Evolutionary conservation across 768 basidiomycete species (phyloP).

Genomic region (Mycena latifolia): DNA sequence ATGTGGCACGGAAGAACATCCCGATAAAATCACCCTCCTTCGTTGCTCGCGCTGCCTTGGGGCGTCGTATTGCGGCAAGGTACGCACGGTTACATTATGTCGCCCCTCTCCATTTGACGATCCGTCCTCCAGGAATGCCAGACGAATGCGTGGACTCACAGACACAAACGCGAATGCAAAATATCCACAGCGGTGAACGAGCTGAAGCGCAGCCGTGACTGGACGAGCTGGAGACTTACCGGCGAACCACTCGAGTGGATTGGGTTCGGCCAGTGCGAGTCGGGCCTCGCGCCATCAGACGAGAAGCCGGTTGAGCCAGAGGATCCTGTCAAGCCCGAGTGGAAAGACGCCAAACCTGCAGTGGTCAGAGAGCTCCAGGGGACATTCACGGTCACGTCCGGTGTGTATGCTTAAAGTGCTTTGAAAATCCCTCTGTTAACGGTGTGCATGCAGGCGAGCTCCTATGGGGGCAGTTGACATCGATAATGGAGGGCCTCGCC

Average conservation of each 20-base stretch:
- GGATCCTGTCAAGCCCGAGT: conserved; percentile 16
- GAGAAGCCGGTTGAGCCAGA: background rate
- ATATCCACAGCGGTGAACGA: conserved; percentile 26
- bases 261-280: conserved; percentile 9
- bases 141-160: conserved; percentile 28
- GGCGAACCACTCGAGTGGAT: conserved; percentile 26
- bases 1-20: conserved; percentile 30
- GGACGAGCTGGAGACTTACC: conserved; percentile 3
- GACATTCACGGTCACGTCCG: conserved; percentile 29
- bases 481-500: conserved; percentile 18
- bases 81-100: background rate
- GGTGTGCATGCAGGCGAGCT: conserved; percentile 28
- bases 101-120: background rate
- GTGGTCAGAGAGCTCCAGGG: conserved; percentile 14
- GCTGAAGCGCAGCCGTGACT: conserved; percentile 32
- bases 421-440: background rate
- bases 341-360: conserved; percentile 23
- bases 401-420: conserved; percentile 16
- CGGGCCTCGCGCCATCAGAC: background rate
- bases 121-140: conserved; percentile 30
- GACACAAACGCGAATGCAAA: conserved; percentile 36
- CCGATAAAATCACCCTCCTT: conserved; percentile 10
- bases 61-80: conserved; percentile 25
- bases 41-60: conserved; percentile 32
- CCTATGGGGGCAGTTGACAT: conserved; percentile 32